Percentiles rank a stretch among this genome's conserved stretches.
These are phyloP conservation scores for Coemansia sp. DNA, from an alignment of 192 early-diverging fungal genomes.

Conservation along the genomic window DNA sequence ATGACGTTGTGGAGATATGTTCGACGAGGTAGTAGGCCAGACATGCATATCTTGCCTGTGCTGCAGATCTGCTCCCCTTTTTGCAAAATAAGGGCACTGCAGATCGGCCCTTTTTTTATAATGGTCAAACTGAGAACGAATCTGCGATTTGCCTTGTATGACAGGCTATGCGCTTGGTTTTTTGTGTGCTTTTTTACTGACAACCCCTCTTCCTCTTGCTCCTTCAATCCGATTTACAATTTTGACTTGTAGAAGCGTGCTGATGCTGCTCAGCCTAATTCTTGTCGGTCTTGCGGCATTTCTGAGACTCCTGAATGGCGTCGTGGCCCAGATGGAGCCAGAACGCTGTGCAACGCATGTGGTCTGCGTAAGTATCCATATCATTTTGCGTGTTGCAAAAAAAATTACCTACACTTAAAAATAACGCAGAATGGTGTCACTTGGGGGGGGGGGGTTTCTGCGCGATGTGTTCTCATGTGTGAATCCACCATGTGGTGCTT, in stretches of 20 bases:
- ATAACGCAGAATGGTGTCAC: no score
- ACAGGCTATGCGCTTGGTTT: not conserved
- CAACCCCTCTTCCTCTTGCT: not conserved
- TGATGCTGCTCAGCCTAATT: conserved; percentile 62
- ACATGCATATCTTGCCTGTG: not conserved
- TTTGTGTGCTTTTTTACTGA: not conserved
- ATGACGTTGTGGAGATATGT: conserved; percentile 1
- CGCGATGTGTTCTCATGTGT: not conserved
- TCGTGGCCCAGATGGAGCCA: conserved; percentile 83
- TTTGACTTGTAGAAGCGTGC: conserved; percentile 40
- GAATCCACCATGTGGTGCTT: not conserved
- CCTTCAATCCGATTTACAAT: not conserved
- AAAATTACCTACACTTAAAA: not conserved
- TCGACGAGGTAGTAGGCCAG: not conserved
- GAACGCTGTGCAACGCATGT: conserved; percentile 95
- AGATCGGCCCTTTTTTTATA: conserved; percentile 7
- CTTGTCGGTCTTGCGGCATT: conserved; percentile 76
- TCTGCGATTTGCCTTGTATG: conserved; percentile 9
- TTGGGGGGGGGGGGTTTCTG: not conserved
- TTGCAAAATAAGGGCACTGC: not conserved
- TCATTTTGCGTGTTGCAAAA: not conserved
- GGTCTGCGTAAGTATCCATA: conserved; percentile 70
- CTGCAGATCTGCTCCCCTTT: conserved; percentile 1
- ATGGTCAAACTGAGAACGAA: not conserved
- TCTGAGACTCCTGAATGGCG: conserved; percentile 94